These are phyloP conservation scores for Paramecium primaurelia DNA, from an alignment of 73 alveolate genomes.

Conservation along the genomic window DNA sequence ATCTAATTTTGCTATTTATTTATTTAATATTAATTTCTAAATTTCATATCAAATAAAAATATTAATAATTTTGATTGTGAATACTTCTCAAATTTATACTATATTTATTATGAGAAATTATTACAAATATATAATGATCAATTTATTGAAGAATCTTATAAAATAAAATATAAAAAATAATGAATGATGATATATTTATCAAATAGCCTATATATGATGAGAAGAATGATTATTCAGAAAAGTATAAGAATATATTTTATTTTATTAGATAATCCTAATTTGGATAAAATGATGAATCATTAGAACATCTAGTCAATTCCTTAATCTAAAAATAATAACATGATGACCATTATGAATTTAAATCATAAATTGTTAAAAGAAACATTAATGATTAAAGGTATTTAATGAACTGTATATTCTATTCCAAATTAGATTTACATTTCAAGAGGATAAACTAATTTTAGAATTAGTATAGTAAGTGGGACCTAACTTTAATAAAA, in stretches of 20 bases:
- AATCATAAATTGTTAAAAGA: background rate
- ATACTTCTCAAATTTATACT: background rate
- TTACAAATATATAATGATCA: background rate
- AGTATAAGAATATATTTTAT: background rate
- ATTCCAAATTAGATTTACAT: background rate
- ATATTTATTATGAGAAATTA: background rate
- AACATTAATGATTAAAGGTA: background rate
- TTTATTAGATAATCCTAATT: background rate
- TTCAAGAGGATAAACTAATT: background rate
- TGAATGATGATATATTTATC: background rate
- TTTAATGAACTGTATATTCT: background rate
- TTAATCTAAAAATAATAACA: background rate
- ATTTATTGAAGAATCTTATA: background rate
- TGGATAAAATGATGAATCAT: background rate
- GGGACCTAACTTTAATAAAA: constrained; percentile 17
- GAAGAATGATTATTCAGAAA: background rate
- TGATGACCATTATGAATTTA: background rate
- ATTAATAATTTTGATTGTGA: background rate
- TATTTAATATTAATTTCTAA: background rate
- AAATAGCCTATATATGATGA: background rate
- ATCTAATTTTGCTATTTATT: background rate
- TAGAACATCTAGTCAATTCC: background rate
- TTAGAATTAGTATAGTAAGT: background rate
- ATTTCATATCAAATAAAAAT: background rate
- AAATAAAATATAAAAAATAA: background rate